Base-by-base conservation (phyloP, 257 asterid species). In the Coffea eugenioides region DNA sequence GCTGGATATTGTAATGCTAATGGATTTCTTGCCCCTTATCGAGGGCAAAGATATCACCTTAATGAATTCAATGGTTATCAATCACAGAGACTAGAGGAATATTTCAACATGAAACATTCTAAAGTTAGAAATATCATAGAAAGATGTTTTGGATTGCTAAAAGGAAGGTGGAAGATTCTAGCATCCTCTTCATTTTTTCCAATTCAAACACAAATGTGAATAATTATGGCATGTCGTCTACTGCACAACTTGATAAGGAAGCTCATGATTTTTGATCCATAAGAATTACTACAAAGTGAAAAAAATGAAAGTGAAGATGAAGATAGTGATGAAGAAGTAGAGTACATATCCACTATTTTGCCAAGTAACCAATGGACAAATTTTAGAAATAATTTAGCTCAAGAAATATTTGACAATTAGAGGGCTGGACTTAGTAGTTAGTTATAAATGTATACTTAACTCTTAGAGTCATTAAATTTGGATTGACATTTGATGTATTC, bases 81-180 rank as follows among this genome's bases (percentile, higher is more conserved):
- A 15, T 52, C 68, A 13, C 14, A 25, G 7, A 51, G 10, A 12
- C 27, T 2, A 5, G 51, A 74, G 13, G 78, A 74, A 27, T 74
- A 31, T 74, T 74, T 12, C 27, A 73, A 73, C 45, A 73, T 73
- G 41, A 73, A 73, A 49, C 64, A 73, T 49, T 73, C 64, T 11
- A 49, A 39, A 6, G 43, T 43, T 23, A 73, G 76, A 49, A 73
- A 73, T 73, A 41, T 48, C 34, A 73, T 46, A 10, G 45, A 73
- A 13, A 48, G 43, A 10, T 73, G 43, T 46, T 73, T 73, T 49
- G 76, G 43, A 73, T 36, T 73, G 43, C 12, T 73, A 0, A 73
- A 73, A 49, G 64, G 76, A 49, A 73, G 23, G 34, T 73, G 64
- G 8, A 49, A 23, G 27, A 73, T 73, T 11, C 43, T 73, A 4